Conservation (phyloP, 75 land plant genomes). For the Gnetum montanum region DNA sequence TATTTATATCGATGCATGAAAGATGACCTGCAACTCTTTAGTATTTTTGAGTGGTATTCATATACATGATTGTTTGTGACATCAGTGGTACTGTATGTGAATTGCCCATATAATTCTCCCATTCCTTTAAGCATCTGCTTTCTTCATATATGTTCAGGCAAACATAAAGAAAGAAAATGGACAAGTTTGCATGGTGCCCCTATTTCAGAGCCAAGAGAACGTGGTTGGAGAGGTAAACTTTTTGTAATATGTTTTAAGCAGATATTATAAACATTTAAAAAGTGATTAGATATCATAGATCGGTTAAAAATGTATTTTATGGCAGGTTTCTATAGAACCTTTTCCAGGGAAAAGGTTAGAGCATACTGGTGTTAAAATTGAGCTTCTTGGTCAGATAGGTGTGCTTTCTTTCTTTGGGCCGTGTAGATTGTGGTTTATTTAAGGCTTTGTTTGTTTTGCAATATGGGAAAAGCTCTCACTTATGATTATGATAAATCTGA, state of each 20-base stretch:
- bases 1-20: not conserved
- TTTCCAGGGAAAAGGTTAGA: conserved; percentile 84
- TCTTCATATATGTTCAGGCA: conserved; percentile 25
- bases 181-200: conserved; percentile 65
- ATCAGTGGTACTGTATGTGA: no score
- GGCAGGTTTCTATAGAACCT: conserved; percentile 75
- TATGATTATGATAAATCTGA: no score
- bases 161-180: conserved; percentile 94
- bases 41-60: not conserved
- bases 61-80: no score
- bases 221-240: conserved; percentile 74
- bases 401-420: not conserved
- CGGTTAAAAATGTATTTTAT: not conserved
- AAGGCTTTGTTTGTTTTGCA: no score
- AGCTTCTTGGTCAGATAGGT: conserved; percentile 98
- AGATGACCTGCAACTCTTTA: not conserved
- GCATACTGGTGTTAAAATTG: conserved; percentile 87
- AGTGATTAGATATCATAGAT: no score
- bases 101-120: not conserved
- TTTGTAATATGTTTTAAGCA: conserved; percentile 1
- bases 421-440: not conserved
- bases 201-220: conserved; percentile 86
- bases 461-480: no score
- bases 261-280: no score
- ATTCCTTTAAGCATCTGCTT: not conserved